These are phyloP conservation scores for Xanthoconium purpureum DNA, from an alignment of 768 basidiomycete genomes.

Conservation along the genomic window DNA sequence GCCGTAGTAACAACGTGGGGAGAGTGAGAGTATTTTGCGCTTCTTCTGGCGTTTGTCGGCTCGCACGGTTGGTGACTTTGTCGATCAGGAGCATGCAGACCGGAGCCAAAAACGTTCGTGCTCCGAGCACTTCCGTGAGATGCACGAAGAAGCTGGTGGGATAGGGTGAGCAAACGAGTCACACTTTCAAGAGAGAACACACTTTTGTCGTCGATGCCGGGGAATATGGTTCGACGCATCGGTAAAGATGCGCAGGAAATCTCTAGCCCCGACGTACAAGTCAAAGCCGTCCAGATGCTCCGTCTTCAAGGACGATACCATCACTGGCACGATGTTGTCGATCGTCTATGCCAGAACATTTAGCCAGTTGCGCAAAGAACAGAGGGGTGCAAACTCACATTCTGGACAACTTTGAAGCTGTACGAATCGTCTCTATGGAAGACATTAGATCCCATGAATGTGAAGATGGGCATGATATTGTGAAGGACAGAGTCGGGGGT, in stretches of 20 bases:
- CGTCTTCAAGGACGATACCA: constrained; percentile 74
- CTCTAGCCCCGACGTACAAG: constrained; percentile 66
- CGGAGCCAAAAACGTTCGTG: constrained; percentile 76
- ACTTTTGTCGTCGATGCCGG: constrained; percentile 89
- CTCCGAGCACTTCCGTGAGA: constrained; percentile 77
- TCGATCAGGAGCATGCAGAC: constrained; percentile 84
- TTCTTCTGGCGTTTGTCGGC: constrained; percentile 61
- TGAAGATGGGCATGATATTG: constrained; percentile 97
- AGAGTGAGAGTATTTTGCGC: constrained; percentile 57
- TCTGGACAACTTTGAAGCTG: constrained; percentile 93
- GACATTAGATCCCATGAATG: constrained; percentile 98
- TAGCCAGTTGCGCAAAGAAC: neutral
- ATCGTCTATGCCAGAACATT: constrained; percentile 59
- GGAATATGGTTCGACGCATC: constrained; percentile 92
- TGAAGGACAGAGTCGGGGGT: constrained; percentile 89
- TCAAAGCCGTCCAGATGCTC: constrained; percentile 52
- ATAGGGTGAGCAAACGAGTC: constrained; percentile 3
- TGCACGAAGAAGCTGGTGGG: constrained; percentile 78
- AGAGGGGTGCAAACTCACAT: constrained; percentile 43
- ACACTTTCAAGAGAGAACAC: constrained; percentile 21
- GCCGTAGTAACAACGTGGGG: constrained; percentile 63
- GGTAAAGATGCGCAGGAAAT: constrained; percentile 88
- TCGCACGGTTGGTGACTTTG: constrained; percentile 65
- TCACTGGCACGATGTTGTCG: constrained; percentile 89
- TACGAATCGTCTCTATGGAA: constrained; percentile 96